Evolutionary conservation across 768 basidiomycete genomes (phyloP).

Genomic region (Calocera viscosa): DNA sequence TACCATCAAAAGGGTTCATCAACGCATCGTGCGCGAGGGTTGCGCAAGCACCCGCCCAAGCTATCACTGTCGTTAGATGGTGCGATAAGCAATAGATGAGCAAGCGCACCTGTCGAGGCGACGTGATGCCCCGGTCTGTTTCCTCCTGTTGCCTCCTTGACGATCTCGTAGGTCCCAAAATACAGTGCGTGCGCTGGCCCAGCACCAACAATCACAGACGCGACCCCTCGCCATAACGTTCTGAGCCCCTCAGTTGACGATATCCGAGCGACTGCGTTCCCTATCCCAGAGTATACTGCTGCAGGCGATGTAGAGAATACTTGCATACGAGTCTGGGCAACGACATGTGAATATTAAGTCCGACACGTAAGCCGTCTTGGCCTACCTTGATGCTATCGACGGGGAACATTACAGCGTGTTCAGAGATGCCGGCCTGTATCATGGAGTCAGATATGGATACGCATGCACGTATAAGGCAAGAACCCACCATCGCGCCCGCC

Average conservation of each 20-base stretch:
- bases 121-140: constrained; percentile 67
- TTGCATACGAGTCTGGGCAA: constrained; percentile 89
- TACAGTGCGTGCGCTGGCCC: constrained; percentile 98
- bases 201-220: constrained; percentile 88
- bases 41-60: constrained; percentile 84
- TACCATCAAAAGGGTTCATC: constrained; percentile 99
- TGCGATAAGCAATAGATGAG: not conserved
- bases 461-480: not conserved
- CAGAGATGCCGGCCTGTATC: constrained; percentile 86
- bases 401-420: constrained; percentile 98
- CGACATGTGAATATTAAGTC: constrained; percentile 9
- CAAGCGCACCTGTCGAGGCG: constrained; percentile 68
- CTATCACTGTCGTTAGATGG: constrained; percentile 30
- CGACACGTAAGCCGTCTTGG: not conserved
- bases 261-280: constrained; percentile 83
- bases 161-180: constrained; percentile 88
- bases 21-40: constrained; percentile 92
- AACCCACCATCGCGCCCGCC: constrained; percentile 83
- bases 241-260: constrained; percentile 87
- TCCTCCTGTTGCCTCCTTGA: constrained; percentile 86
- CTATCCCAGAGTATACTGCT: constrained; percentile 78
- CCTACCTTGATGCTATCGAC: constrained; percentile 92
- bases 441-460: constrained; percentile 10
- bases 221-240: constrained; percentile 89
- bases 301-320: constrained; percentile 78